Evolutionary conservation across 2,329 filamentous ascomycete genomes (phyloP).

Genomic region (Colletotrichum musae): DNA sequence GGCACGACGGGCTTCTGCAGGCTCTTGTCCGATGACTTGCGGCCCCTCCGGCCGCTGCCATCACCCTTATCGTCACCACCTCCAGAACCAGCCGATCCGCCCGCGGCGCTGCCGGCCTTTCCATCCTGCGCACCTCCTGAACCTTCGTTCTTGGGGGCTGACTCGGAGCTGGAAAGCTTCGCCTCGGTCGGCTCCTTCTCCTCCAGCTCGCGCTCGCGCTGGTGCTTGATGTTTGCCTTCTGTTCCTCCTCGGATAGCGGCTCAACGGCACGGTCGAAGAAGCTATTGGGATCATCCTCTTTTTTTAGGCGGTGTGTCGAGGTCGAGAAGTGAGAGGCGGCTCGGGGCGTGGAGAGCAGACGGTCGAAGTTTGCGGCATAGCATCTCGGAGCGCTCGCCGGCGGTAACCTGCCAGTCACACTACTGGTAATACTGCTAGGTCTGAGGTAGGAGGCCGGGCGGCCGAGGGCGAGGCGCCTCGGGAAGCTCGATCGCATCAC

Average conservation of each 20-base stretch:
- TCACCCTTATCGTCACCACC: constrained; percentile 62
- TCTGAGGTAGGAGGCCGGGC: constrained; percentile 48
- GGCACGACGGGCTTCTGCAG: constrained; percentile 91
- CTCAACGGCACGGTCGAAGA: constrained; percentile 66
- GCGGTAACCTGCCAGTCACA: constrained; percentile 41
- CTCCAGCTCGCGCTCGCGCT: constrained; percentile 57
- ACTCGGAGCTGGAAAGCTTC: constrained; percentile 55
- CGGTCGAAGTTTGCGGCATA: constrained; percentile 48
- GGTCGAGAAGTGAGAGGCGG: constrained; percentile 55
- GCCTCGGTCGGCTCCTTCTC: constrained; percentile 64
- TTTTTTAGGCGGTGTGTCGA: constrained; percentile 47
- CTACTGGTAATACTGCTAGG: constrained; percentile 46
- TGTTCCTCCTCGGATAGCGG: constrained; percentile 68
- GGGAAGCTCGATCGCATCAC: constrained; percentile 58
- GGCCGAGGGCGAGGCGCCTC: constrained; percentile 56
- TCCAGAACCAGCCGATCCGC: constrained; percentile 64
- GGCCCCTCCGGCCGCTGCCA: constrained; percentile 76
- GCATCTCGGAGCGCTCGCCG: constrained; percentile 36
- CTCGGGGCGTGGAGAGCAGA: constrained; percentile 48
- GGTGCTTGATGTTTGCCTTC: constrained; percentile 65
- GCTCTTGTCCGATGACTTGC: constrained; percentile 79
- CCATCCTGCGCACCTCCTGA: constrained; percentile 62
- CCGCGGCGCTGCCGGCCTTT: constrained; percentile 70
- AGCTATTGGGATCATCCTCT: constrained; percentile 59
- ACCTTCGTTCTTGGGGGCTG: constrained; percentile 62